A percentile compares a stretch with the other conserved stretches of the same genome.
phyloP scores from a whole-genome alignment of 257 asterid species.

The Ligustrum vulgare region DNA sequence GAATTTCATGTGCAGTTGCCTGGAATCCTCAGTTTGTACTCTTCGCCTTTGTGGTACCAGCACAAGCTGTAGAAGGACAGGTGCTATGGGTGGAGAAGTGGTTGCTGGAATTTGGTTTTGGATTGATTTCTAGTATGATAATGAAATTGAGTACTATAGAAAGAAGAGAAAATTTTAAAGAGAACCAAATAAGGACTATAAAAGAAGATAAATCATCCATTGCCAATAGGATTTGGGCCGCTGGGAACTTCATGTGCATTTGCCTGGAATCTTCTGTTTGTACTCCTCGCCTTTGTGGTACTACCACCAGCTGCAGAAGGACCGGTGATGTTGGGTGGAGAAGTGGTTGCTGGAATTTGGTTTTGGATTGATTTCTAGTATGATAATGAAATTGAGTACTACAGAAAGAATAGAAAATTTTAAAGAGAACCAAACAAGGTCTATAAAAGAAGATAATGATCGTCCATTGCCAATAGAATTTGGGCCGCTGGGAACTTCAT shows the following conservation, averaged over 20 bases:
- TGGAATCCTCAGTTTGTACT: background rate
- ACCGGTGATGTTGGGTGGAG: background rate
- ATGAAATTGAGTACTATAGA: too few relatives aligned
- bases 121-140: background rate
- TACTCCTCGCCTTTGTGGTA: background rate
- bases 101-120: background rate
- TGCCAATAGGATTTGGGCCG: background rate
- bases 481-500: background rate
- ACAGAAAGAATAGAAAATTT: too few relatives aligned
- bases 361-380: background rate
- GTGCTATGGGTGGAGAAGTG: background rate
- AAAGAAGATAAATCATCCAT: background rate
- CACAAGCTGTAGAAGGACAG: background rate
- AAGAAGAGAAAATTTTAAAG: too few relatives aligned
- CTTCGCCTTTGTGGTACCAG: background rate
- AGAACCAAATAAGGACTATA: too few relatives aligned
- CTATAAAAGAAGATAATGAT: background rate
- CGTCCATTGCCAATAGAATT: background rate
- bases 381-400: too few relatives aligned
- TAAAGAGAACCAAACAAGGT: too few relatives aligned
- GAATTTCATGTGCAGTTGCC: background rate
- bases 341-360: background rate
- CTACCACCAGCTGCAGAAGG: background rate
- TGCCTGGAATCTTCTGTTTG: background rate
- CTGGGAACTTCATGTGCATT: background rate